Base-by-base conservation (phyloP, 2,329 filamentous ascomycete genomes). In the Aspergillus ruber region DNA sequence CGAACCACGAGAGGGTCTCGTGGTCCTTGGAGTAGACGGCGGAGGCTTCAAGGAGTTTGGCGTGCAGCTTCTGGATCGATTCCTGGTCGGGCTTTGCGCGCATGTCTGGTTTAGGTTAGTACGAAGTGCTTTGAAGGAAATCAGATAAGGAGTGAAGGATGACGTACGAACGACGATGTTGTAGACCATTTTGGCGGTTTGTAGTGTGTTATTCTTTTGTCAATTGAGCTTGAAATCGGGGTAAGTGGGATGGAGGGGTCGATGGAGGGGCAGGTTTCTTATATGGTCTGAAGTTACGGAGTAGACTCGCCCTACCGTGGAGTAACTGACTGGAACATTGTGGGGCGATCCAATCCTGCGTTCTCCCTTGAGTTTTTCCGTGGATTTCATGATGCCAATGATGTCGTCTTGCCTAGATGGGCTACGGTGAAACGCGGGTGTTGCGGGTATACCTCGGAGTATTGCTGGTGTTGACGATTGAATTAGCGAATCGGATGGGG, bases 31-130 rank as follows among this genome's bases (percentile, higher is more conserved):
- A 80, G 71, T 88, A 88, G 53, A 88, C 77, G 52, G 81, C 77
- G 50, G 82, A 83, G n/a, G 85, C 85, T 65, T 89, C 85, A 62
- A 84, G 78, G 48, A 89, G 80, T 73, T 88, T 89, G 48, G 80
- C 80, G 59, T 82, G 80, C 49, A 89, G 72, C 67, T 84, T 86
- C 51, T 74, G 70, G 69, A 88, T 83, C 62, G 74, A 75, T 46
- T 81, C 79, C 10, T 75, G 68, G 59, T 85, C 78, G 48, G 81
- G 75, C 62, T 88, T 88, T 54, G 84, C 83, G 70, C 84, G 81
- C 53, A 88, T 76, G 59, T 70, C 61, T 62, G 29, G 39, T 25
- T 9, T n/a, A 13, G 6, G 12, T 25, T 25, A n/a, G 39, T 21
- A n/a, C 9, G 10, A 10, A 29, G 25, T 12, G 25, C 25, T 29